These are phyloP conservation scores for Narthecium ossifragum DNA, from an alignment of 106 monocot genomes.

Conservation along the genomic window DNA sequence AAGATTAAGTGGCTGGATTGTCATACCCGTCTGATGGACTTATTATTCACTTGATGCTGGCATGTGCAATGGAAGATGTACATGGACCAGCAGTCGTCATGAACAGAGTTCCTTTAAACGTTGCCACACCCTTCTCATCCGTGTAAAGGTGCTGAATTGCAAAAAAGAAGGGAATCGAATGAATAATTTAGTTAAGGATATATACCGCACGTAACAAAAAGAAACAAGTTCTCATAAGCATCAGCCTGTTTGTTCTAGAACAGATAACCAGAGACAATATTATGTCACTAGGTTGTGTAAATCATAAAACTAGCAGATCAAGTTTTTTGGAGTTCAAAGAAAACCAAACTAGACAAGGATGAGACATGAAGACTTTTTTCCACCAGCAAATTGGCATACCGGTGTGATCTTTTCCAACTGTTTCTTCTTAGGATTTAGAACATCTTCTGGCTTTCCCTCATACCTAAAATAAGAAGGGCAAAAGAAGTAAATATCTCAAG, in stretches of 20 bases:
- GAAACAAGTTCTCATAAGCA: neutral
- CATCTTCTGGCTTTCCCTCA: slow-evolving; percentile 89
- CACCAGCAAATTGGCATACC: slow-evolving; percentile 28
- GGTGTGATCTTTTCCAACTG: slow-evolving; percentile 98
- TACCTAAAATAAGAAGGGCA: slow-evolving; percentile 30
- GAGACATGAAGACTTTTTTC: neutral
- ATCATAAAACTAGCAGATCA: no score
- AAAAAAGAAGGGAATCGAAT: slow-evolving; percentile 7
- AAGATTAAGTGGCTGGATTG: neutral
- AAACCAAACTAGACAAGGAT: neutral
- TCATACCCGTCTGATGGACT: no score
- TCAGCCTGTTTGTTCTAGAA: no score
- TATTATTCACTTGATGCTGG: slow-evolving; percentile 54
- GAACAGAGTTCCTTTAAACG: slow-evolving; percentile 72
- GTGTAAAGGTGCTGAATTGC: slow-evolving; percentile 73
- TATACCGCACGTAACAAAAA: neutral
- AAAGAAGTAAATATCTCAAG: neutral
- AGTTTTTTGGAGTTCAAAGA: neutral
- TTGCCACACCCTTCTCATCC: slow-evolving; percentile 70
- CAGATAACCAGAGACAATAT: no score
- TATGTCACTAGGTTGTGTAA: no score
- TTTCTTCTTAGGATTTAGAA: slow-evolving; percentile 96
- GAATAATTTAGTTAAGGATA: neutral
- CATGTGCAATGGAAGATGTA: slow-evolving; percentile 61
- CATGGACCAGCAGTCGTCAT: slow-evolving; percentile 81